Evolutionary conservation across 2,329 filamentous ascomycete species (phyloP), one percentile per base, ranked within the genome.

Genomic region (Pseudohalonectria lignicola): DNA sequence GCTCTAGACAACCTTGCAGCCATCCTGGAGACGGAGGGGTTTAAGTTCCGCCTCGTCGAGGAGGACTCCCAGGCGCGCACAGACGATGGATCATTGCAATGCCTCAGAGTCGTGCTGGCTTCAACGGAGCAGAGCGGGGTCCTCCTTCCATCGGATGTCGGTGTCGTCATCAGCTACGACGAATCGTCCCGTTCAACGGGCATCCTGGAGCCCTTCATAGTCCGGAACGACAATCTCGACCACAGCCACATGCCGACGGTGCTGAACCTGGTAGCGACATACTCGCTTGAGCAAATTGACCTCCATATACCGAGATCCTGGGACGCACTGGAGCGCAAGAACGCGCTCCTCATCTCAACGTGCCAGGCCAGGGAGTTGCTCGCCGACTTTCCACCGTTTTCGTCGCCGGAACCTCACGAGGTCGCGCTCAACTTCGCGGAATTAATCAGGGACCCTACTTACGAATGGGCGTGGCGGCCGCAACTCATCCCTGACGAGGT

Each of bases 271-370:
- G 64, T 69, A 5, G 67, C 62, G 5, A 64, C 61, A 3, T 63
- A 68, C 44, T 70, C 71, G 2, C 63, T 76, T 28, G 72, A 78
- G 49, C 74, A 78, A 41, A 61, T 76, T 31, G 65, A 67, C 40
- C 53, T 68, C 35, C 57, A 64, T 13, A 54, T 75, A 19, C 56
- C 59, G 2, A 52, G 57, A 2, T 46, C 52, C 4, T 44, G 63
- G 36, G 53, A 60, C n/a, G 43, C 50, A 0, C 39, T 72, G 5
- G 69, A 75, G 45, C 61, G 65, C 13, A 70, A 66, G 41, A 70
- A 56, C 30, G 55, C 53, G 1, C 45, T 60, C 15, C 49, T 54
- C 15, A 45, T 62, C 49, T 39, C 59, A 44, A 57, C 63, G 12
- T 56, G 60, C 3, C 49, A 52, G 29, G 53, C 62, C 4, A 51